Base-by-base conservation (phyloP, 2,329 filamentous ascomycete species). In the Trichoderma asperellum region DNA sequence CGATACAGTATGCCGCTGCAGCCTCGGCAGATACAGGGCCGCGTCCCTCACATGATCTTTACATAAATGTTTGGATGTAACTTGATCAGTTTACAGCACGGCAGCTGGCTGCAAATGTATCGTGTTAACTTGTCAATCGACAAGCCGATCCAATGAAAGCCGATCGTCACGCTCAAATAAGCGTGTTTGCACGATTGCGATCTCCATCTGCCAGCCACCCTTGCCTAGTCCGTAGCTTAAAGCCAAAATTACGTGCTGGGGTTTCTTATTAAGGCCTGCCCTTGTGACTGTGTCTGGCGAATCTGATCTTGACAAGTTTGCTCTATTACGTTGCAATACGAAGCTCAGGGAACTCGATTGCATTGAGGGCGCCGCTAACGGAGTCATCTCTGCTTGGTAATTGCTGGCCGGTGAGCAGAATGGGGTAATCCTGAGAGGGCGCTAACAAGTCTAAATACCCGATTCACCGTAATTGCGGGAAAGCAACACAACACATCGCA, bases 231-330 rank as follows among this genome's bases (percentile, higher is more conserved):
- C 5, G 3, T 55, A 16, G 11, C 29, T 43, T 12, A 56, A 43
- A 21, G 55, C n/a, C 32, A 27, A 18, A n/a, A 64, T 64, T 64
- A 29, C 32, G 32, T 55, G 59, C 43, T 27, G 40, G 40, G 43
- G 4, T 55, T 55, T 43, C 4, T 64, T 21, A 21, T 64, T n/a
- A 49, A 58, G 53, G 55, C 63, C 35, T 37, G 63, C 10, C 55
- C 63, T 57, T 67, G 63, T 67, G 63, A 59, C 63, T 55, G 10
- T 24, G 29, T 29, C 63, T 35, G 18, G 53, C 37, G 53, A 67
- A 59, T 67, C 63, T 57, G n/a, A 43, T 40, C 7, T 56, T 27
- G 40, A 59, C 63, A 59, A 67, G 63, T 67, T 29, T 34, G 10
- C 29, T 35, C 7, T 21, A 6, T 37, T 67, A 67, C 55, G 63